Conservation (phyloP, 257 asterid genomes). For the Salvia hispanica region DNA sequence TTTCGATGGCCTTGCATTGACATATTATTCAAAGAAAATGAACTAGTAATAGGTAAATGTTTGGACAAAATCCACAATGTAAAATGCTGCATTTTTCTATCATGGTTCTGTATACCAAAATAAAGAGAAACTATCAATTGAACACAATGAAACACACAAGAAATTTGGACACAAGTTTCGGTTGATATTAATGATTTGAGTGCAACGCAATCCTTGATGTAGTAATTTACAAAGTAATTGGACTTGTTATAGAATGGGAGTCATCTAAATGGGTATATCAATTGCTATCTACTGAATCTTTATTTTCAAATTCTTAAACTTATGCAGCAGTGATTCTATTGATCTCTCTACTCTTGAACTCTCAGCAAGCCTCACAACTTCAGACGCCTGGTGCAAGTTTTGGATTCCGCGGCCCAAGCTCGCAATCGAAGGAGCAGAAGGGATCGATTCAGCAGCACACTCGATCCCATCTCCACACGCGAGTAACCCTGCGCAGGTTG, state of each 20-base stretch:
- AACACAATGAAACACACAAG: too few relatives aligned
- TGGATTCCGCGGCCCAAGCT: constrained; percentile 89
- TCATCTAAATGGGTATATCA: neutral
- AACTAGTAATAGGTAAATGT: too few relatives aligned
- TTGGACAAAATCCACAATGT: too few relatives aligned
- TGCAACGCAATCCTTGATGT: constrained; percentile 12
- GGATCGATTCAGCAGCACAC: constrained; percentile 85
- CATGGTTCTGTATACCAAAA: too few relatives aligned
- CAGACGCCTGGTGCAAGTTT: constrained; percentile 71
- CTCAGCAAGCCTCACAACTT: constrained; percentile 56
- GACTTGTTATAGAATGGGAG: neutral
- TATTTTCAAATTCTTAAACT: constrained; percentile 55
- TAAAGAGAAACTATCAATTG: too few relatives aligned
- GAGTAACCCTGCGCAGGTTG: constrained; percentile 77
- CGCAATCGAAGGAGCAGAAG: constrained; percentile 86
- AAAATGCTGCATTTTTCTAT: too few relatives aligned
- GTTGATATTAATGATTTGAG: neutral
- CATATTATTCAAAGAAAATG: too few relatives aligned
- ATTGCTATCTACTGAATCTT: constrained; percentile 37
- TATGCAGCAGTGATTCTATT: constrained; percentile 62
- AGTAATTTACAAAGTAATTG: constrained; percentile 31
- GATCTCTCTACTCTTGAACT: constrained; percentile 66
- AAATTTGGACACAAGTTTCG: neutral
- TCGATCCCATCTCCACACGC: constrained; percentile 86
- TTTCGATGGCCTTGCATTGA: too few relatives aligned